These are phyloP conservation scores for Pythium coloratum DNA, from an alignment of 352 stramenopile species.

Conservation along the genomic window DNA sequence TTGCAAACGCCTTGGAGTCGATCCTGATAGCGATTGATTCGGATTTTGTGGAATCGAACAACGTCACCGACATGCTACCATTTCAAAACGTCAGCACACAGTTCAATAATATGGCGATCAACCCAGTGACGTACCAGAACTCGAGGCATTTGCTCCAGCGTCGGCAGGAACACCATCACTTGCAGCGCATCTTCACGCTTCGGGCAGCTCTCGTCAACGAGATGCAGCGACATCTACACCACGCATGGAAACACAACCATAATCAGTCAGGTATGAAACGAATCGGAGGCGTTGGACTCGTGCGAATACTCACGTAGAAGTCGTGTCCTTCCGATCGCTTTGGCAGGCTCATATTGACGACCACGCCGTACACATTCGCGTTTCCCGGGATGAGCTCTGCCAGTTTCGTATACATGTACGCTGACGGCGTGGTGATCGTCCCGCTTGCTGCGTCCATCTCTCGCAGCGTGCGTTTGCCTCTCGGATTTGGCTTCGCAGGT, in stretches of 20 bases:
- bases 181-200: slow-evolving; percentile 52
- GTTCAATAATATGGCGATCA: neutral
- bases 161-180: slow-evolving; percentile 67
- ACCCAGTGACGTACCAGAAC: slow-evolving; percentile 41
- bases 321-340: slow-evolving; percentile 62
- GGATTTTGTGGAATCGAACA: slow-evolving; percentile 75
- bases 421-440: slow-evolving; percentile 22
- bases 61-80: slow-evolving; percentile 68
- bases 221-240: slow-evolving; percentile 63
- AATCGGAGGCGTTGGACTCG: too few species aligned
- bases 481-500: slow-evolving; percentile 23
- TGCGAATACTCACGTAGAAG: slow-evolving; percentile 50
- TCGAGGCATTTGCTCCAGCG: slow-evolving; percentile 57
- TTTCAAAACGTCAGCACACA: neutral
- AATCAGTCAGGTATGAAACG: neutral
- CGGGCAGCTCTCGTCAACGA: slow-evolving; percentile 64
- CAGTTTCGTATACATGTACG: slow-evolving; percentile 63
- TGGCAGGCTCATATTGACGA: slow-evolving; percentile 73
- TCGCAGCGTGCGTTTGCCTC: slow-evolving; percentile 53
- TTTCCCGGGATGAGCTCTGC: slow-evolving; percentile 56
- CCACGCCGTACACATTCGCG: slow-evolving; percentile 65
- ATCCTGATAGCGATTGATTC: slow-evolving; percentile 64
- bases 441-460: slow-evolving; percentile 19
- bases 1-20: slow-evolving; percentile 53
- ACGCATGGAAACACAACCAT: neutral